A percentile compares a stretch with the other conserved stretches of the same genome.
Conservation (phyloP, 345 rosid species). For the Acer saccharum region DNA sequence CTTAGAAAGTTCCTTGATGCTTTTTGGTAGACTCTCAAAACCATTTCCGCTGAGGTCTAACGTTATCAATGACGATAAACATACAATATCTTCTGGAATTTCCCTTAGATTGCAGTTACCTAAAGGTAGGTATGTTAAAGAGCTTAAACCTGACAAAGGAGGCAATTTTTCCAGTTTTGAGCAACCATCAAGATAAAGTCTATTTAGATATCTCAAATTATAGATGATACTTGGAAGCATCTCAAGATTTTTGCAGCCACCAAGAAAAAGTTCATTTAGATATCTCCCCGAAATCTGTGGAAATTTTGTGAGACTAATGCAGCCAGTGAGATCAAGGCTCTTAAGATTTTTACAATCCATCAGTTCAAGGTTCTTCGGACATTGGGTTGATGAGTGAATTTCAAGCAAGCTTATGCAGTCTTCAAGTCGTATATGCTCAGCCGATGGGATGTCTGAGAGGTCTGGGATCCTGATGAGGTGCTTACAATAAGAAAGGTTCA, state of each 20-base stretch:
- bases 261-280: too few relatives aligned
- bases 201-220: neutral
- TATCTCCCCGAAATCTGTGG: constrained; percentile 2
- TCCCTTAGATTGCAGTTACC: neutral
- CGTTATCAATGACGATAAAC: neutral
- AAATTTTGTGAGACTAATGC: constrained; percentile 2
- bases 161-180: neutral
- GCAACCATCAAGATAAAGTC: neutral
- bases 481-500: too few relatives aligned
- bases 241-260: too few relatives aligned
- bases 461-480: neutral
- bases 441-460: neutral
- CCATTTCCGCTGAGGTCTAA: neutral
- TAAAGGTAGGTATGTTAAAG: neutral
- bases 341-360: constrained; percentile 1
- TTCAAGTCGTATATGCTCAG: constrained; percentile 8
- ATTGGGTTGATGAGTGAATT: constrained; percentile 2
- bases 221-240: too few relatives aligned
- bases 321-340: neutral
- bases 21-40: neutral
- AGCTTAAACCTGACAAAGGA: neutral
- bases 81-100: neutral
- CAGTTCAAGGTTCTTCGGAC: neutral
- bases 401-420: constrained; percentile 7
- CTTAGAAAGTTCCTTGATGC: neutral